These are phyloP conservation scores for Pestalotiopsis sp. DNA, from an alignment of 2,329 filamentous ascomycete species.

Conservation along the genomic window DNA sequence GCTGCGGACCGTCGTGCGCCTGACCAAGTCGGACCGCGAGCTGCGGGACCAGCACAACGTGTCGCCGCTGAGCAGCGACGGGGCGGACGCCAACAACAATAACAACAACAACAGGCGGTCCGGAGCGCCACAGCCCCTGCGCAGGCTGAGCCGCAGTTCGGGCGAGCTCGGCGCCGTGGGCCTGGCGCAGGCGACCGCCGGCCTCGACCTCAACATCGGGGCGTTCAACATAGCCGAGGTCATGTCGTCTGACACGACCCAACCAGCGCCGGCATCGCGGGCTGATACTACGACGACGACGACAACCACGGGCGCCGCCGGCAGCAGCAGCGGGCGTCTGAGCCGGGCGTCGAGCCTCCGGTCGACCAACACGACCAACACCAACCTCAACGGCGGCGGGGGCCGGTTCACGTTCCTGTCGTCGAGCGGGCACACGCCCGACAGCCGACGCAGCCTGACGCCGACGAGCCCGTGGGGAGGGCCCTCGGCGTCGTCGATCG, in stretches of 20 bases:
- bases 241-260: background rate
- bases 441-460: background rate
- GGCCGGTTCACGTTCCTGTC: slow-evolving; percentile 6
- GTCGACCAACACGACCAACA: background rate
- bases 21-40: background rate
- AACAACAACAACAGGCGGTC: background rate
- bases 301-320: background rate
- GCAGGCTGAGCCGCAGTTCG: slow-evolving; percentile 1
- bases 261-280: too few species aligned
- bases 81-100: background rate
- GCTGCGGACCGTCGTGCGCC: background rate
- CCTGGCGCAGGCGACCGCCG: slow-evolving; percentile 2
- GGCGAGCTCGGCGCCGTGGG: background rate
- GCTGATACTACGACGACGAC: too few species aligned
- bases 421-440: slow-evolving; percentile 2
- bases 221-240: background rate
- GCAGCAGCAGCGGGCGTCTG: background rate
- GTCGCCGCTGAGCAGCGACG: slow-evolving; percentile 1
- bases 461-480: slow-evolving; percentile 5
- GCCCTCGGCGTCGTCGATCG: background rate
- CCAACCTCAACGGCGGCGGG: slow-evolving; percentile 1
- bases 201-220: background rate
- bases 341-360: background rate
- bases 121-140: background rate
- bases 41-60: background rate